Percentiles rank a stretch among this genome's conserved stretches.
Conservation (phyloP, 495 filamentous ascomycete species). For the Tuber aestivum region DNA sequence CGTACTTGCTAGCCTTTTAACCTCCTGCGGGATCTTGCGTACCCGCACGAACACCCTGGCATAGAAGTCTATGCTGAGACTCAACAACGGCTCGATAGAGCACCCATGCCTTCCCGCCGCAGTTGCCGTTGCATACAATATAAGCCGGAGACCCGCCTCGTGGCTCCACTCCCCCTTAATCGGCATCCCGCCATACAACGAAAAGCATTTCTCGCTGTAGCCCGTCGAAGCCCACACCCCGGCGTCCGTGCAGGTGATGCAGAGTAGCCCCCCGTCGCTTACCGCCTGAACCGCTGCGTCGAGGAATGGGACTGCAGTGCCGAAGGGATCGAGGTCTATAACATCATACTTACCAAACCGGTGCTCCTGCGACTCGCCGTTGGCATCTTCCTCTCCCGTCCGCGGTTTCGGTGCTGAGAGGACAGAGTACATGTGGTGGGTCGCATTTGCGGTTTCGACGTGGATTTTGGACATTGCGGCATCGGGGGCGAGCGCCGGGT, state of each 20-base stretch:
- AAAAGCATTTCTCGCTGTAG: slow-evolving; percentile 86
- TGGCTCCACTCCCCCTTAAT: slow-evolving; percentile 77
- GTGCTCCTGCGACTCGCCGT: slow-evolving; percentile 38
- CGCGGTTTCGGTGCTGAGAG: slow-evolving; percentile 38
- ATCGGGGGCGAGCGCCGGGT: slow-evolving; percentile 5
- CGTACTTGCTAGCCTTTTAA: slow-evolving; percentile 82
- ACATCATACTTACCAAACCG: slow-evolving; percentile 66
- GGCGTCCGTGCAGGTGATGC: slow-evolving; percentile 93
- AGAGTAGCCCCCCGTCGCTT: slow-evolving; percentile 78
- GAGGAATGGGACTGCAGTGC: slow-evolving; percentile 81
- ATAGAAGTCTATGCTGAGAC: slow-evolving; percentile 93
- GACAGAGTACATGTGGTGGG: slow-evolving; percentile 78
- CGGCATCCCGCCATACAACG: slow-evolving; percentile 83
- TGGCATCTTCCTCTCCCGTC: slow-evolving; percentile 39
- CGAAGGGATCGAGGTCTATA: slow-evolving; percentile 95
- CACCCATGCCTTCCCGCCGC: slow-evolving; percentile 81
- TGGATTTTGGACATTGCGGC: slow-evolving; percentile 53
- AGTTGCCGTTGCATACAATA: slow-evolving; percentile 71
- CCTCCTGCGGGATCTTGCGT: slow-evolving; percentile 65
- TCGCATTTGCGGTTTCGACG: slow-evolving; percentile 69
- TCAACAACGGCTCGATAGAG: slow-evolving; percentile 83
- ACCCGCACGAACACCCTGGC: slow-evolving; percentile 83
- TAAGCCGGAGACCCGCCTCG: slow-evolving; percentile 80
- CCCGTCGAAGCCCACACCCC: slow-evolving; percentile 88
- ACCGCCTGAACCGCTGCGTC: slow-evolving; percentile 82